Base-by-base conservation (phyloP, 2,329 filamentous ascomycete genomes). In the Elsinoe fawcettii region DNA sequence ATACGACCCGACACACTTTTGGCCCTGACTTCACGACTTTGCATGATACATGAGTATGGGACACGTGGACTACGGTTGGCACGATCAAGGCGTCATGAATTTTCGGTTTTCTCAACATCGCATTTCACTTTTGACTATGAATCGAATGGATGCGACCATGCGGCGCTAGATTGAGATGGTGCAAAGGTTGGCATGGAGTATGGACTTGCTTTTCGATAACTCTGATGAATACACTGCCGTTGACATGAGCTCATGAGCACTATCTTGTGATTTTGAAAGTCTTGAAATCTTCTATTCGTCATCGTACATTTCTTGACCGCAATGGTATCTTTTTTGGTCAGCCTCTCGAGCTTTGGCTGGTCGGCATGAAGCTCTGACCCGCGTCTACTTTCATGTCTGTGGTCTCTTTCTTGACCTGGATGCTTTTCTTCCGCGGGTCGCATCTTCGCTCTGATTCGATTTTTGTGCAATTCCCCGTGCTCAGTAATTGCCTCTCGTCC, bases 211-310 rank as follows among this genome's bases (percentile, higher is more conserved):
- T 51, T 51, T 51, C 25, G 23, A 51, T 51, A 51, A 34, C 46
- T 20, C 12, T 25, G 27, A 51, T 51, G 46, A 51, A 51, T 51
- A 25, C 23, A 51, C 27, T 51, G 25, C 30, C 46, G 34, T 32
- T 34, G n/a, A 32, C 27, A 51, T 34, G 2, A 18, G 20, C n/a
- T 34, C 6, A 2, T 22, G 39, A 18, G n/a, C 6, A 43, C n/a
- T n/a, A n/a, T n/a, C n/a, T n/a, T n/a, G n/a, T n/a, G n/a, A n/a
- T n/a, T n/a, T n/a, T n/a, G 43, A 47, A 47, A 30, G 14, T 47
- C 16, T 34, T 16, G 16, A 51, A 30, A 22, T 32, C 25, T 51
- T 51, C 46, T 51, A 51, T 51, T 51, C 46, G 25, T 51, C 46
- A 51, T 51, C 46, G 27, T 51, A 51, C 34, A 37, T 4, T 6